Conservation (phyloP, 768 basidiomycete species). For the Dacryopinax primogenitus region DNA sequence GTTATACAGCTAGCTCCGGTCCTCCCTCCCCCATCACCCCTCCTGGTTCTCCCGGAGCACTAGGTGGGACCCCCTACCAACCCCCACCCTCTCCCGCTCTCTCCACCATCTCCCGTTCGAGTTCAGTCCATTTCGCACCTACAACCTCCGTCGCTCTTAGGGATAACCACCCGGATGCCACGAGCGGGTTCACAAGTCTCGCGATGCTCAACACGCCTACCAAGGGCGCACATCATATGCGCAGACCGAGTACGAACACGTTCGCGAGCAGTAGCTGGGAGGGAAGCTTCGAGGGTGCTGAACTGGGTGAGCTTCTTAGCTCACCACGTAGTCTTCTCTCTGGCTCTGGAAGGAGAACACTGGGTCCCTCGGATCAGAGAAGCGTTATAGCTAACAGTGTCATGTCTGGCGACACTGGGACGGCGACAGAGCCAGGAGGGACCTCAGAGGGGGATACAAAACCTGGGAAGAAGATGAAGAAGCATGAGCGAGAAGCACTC, state of each 20-base stretch:
- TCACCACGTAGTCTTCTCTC: too few species aligned
- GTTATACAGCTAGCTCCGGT: neutral
- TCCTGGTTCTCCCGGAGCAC: neutral
- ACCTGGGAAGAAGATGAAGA: neutral
- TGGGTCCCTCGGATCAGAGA: neutral
- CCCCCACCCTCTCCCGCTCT: conserved; percentile 4
- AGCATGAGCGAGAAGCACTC: neutral
- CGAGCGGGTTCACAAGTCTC: conserved; percentile 16
- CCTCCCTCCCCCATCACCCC: neutral
- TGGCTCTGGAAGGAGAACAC: neutral
- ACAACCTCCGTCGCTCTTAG: conserved; percentile 16
- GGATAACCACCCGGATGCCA: conserved; percentile 27
- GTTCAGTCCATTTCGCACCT: conserved; percentile 15
- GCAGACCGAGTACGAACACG: neutral
- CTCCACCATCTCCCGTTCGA: neutral
- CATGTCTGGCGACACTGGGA: neutral
- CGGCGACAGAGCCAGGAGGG: neutral
- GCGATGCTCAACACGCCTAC: conserved; percentile 12
- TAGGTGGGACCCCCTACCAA: neutral
- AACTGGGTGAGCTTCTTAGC: conserved; percentile 26
- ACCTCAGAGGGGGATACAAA: neutral
- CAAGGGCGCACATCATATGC: neutral
- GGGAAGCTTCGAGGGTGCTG: conserved; percentile 26
- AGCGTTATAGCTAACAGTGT: neutral
- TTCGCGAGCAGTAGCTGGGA: conserved; percentile 18